Evolutionary conservation across 2,329 filamentous ascomycete species (phyloP).

Genomic region (Fusarium keratoplasticum): DNA sequence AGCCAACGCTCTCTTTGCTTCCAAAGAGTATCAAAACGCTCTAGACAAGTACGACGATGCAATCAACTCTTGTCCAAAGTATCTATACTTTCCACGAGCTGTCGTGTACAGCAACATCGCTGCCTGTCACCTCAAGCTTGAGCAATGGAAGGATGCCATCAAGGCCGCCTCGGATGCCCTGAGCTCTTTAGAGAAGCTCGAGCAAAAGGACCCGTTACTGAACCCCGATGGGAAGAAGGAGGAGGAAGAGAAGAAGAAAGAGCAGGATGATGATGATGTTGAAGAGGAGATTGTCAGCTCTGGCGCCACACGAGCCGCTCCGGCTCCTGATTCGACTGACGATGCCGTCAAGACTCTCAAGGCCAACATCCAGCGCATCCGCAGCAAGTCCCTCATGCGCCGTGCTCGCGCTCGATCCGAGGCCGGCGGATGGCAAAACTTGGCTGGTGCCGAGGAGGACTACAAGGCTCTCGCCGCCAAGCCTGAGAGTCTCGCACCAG

Average conservation of each 20-base stretch:
- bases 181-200: constrained; percentile 75
- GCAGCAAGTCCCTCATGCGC: constrained; percentile 84
- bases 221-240: constrained; percentile 52
- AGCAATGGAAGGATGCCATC: constrained; percentile 86
- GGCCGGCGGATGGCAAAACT: constrained; percentile 80
- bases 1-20: constrained; percentile 84
- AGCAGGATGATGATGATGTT: constrained; percentile 55
- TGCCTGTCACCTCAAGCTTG: constrained; percentile 86
- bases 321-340: constrained; percentile 43
- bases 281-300: constrained; percentile 71
- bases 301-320: constrained; percentile 65
- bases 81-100: constrained; percentile 88
- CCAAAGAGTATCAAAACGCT: constrained; percentile 78
- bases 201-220: constrained; percentile 51
- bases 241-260: constrained; percentile 45
- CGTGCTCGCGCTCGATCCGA: constrained; percentile 79
- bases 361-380: constrained; percentile 79
- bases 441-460: constrained; percentile 83
- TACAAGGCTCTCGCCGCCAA: constrained; percentile 75
- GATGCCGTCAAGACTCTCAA: constrained; percentile 38
- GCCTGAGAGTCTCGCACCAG: constrained; percentile 62
- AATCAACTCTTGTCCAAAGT: constrained; percentile 80
- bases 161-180: constrained; percentile 79
- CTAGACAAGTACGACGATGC: constrained; percentile 87
- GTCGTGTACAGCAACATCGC: constrained; percentile 90